Evolutionary conservation across 140 eudicot genomes (phyloP), one percentile per base, ranked within the genome.

Genomic region (Cichorium intybus): DNA sequence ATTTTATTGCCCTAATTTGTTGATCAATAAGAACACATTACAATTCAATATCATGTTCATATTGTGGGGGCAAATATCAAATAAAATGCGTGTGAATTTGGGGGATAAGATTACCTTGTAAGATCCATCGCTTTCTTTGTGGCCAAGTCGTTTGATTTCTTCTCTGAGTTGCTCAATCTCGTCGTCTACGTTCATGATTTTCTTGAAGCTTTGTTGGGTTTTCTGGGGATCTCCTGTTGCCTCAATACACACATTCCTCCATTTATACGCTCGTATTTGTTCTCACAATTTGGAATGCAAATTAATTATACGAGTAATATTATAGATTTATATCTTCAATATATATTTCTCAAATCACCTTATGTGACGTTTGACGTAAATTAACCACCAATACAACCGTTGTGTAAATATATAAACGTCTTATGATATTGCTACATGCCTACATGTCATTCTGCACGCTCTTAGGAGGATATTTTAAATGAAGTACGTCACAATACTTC

Each of bases 131-230:
- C 37, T 60, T 80, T 93, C 95, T 68, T 74, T 69, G 68, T 31
- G 69, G 58, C 99, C 99, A 15, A 93, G 95, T 65, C 99, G 89
- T 75, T 79, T 77, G 83, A 93, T 93, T 83, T 93, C 99, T 79
- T 83, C 79, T 73, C 57, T 79, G 62, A 93, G 90, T 27, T 80
- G 88, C 45, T 73, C 94, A 23, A 93, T 89, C 68, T 93, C 99
- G 69, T 93, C 95, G 16, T 84, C 97, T 3, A 93, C 99, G 72
- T 93, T 86, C 99, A 93, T 93, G 66, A 46, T 81, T 64, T 74
- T 68, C 48, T 54, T 56, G 29, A 20, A 57, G 27, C 53, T 73
- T 56, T 74, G 62, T 57, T 66, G 55, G 14, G n/a, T 59, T 58
- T 39, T 50, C 41, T 10, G 29, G 77, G 50, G 69, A 59, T 67